Conservation (phyloP, 495 filamentous ascomycete genomes). For the Neurospora tetrasperma region DNA sequence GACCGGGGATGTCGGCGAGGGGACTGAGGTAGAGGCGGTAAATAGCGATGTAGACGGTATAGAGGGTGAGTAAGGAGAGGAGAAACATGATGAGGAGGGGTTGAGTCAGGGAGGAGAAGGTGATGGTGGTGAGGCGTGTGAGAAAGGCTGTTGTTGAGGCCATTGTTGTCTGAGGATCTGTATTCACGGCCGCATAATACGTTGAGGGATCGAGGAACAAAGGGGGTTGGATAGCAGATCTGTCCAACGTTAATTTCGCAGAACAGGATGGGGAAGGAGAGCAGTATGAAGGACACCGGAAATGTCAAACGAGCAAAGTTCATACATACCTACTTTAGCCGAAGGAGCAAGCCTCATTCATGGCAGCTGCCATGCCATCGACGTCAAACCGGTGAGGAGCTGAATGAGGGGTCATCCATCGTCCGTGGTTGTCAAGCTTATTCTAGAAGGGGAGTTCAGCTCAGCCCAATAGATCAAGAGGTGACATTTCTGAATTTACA, state of each 20-base stretch:
- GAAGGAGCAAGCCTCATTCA: no score
- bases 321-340: no score
- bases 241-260: no score
- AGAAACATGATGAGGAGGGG: neutral
- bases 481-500: neutral
- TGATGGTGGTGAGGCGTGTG: neutral
- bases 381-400: no score
- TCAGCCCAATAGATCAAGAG: neutral
- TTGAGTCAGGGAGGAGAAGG: neutral
- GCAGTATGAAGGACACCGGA: no score
- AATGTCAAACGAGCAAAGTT: no score
- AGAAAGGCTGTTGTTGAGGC: neutral
- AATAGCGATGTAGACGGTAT: conserved; percentile 11
- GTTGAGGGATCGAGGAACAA: neutral
- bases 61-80: neutral
- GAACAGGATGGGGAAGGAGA: no score
- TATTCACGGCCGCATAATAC: no score
- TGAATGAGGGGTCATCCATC: no score
- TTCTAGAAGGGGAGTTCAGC: neutral
- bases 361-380: no score
- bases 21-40: conserved; percentile 45
- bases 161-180: neutral
- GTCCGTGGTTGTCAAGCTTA: no score
- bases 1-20: conserved; percentile 40
- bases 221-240: no score